These are phyloP conservation scores for Selaginella moellendorffii DNA, from an alignment of 75 land plant genomes.

Conservation along the genomic window DNA sequence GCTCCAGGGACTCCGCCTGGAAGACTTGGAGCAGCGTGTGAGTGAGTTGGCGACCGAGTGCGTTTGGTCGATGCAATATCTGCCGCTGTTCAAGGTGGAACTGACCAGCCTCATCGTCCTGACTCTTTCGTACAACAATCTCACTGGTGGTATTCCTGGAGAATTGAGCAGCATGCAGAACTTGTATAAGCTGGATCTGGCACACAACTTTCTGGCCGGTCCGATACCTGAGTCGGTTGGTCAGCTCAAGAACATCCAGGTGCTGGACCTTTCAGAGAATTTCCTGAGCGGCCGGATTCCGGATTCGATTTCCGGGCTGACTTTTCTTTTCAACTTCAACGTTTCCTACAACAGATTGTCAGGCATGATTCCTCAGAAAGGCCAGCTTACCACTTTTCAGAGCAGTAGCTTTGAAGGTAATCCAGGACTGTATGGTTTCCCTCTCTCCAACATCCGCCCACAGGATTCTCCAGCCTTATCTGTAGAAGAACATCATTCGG, in stretches of 20 bases:
- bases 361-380: slow-evolving; percentile 46
- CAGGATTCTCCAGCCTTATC: too few species aligned
- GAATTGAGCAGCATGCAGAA: slow-evolving; percentile 49
- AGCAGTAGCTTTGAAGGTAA: slow-evolving; percentile 51
- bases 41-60: too few species aligned
- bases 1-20: too few species aligned
- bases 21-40: too few species aligned
- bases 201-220: slow-evolving; percentile 59
- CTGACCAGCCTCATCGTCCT: too few species aligned
- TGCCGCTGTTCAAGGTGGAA: slow-evolving; percentile 46
- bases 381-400: slow-evolving; percentile 45
- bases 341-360: slow-evolving; percentile 57
- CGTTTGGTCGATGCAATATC: too few species aligned
- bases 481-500: too few species aligned
- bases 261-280: slow-evolving; percentile 62
- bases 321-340: slow-evolving; percentile 57
- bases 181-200: slow-evolving; percentile 58
- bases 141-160: slow-evolving; percentile 58
- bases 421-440: slow-evolving; percentile 58
- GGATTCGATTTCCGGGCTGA: slow-evolving; percentile 38
- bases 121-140: too few species aligned
- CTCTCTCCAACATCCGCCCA: slow-evolving; percentile 35
- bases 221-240: slow-evolving; percentile 44
- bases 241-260: slow-evolving; percentile 50
- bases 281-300: slow-evolving; percentile 52